Conservation (phyloP, 1,139 yeast genomes). For the Pichia sp. region DNA sequence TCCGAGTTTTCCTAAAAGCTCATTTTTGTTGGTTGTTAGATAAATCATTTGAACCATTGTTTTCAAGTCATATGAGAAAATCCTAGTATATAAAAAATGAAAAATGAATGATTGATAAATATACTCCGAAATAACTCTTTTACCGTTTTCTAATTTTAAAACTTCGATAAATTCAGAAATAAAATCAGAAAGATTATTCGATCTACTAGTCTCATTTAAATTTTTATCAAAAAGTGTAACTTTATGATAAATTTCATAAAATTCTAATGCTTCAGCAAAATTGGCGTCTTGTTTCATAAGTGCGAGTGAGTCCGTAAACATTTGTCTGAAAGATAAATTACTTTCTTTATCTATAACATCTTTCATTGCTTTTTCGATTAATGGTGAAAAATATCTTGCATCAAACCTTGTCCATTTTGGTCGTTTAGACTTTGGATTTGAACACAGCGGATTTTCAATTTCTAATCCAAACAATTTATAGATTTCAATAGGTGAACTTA, state of each 20-base stretch:
- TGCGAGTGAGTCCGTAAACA: constrained; percentile 9
- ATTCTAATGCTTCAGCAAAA: background rate
- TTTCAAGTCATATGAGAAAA: constrained; percentile 5
- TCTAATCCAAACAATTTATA: constrained; percentile 8
- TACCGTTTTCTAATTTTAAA: background rate
- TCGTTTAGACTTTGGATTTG: background rate
- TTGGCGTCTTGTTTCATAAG: constrained; percentile 2
- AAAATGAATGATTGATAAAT: constrained; percentile 4
- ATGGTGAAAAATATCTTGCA: constrained; percentile 7
- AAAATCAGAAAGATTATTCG: background rate
- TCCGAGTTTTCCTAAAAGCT: constrained; percentile 5
- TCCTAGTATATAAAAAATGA: constrained; percentile 8
- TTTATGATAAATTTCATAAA: constrained; percentile 3
- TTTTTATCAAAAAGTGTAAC: constrained; percentile 1
- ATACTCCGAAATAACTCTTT: background rate
- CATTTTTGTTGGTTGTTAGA: constrained; percentile 4
- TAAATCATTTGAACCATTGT: constrained; percentile 6
- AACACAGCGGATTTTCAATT: background rate
- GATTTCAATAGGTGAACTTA: background rate
- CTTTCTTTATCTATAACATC: constrained; percentile 4
- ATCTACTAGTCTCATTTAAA: background rate
- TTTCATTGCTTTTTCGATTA: constrained; percentile 8
- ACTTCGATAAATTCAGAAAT: constrained; percentile 1
- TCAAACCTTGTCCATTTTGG: constrained; percentile 12
- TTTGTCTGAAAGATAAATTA: constrained; percentile 1